phyloP scores from a whole-genome alignment of 2,329 filamentous ascomycete genomes.

The Corniculantispora saksenae region DNA sequence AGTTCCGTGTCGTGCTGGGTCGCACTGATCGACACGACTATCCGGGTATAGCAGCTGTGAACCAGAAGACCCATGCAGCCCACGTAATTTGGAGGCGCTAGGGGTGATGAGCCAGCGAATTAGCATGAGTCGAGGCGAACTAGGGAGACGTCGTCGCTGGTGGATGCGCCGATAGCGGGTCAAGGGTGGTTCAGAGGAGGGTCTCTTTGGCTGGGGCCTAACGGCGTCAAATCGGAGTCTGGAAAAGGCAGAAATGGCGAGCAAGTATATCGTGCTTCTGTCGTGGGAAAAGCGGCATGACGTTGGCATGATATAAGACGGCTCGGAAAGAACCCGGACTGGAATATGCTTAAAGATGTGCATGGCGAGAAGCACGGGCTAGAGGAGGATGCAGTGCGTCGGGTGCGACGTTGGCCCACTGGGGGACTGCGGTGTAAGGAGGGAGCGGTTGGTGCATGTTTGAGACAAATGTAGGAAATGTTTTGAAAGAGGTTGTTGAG shows the following conservation, averaged over 20 bases:
- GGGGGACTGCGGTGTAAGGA: background rate
- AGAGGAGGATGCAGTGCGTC: background rate
- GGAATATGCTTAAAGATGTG: slow-evolving; percentile 7
- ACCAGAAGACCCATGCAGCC: too few relatives aligned
- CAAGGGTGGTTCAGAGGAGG: background rate
- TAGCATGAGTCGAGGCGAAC: too few relatives aligned
- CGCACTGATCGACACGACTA: background rate
- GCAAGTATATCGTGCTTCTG: too few relatives aligned
- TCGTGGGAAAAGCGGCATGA: background rate
- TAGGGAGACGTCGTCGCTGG: too few relatives aligned
- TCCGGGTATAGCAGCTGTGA: background rate
- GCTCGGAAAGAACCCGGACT: background rate
- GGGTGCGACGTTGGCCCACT: slow-evolving; percentile 6
- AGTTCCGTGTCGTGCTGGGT: background rate
- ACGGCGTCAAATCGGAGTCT: background rate
- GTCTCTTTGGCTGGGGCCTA: background rate
- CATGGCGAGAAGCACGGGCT: background rate
- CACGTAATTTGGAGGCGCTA: too few relatives aligned
- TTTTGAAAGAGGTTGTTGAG: too few relatives aligned
- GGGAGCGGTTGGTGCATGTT: background rate
- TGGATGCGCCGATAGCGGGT: slow-evolving; percentile 8
- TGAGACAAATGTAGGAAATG: background rate
- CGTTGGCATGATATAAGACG: background rate
- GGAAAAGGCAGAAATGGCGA: too few relatives aligned
- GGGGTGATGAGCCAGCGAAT: too few relatives aligned